These are phyloP conservation scores for Trichoderma oligosporum DNA, from an alignment of 2,329 filamentous ascomycete species.

Conservation along the genomic window DNA sequence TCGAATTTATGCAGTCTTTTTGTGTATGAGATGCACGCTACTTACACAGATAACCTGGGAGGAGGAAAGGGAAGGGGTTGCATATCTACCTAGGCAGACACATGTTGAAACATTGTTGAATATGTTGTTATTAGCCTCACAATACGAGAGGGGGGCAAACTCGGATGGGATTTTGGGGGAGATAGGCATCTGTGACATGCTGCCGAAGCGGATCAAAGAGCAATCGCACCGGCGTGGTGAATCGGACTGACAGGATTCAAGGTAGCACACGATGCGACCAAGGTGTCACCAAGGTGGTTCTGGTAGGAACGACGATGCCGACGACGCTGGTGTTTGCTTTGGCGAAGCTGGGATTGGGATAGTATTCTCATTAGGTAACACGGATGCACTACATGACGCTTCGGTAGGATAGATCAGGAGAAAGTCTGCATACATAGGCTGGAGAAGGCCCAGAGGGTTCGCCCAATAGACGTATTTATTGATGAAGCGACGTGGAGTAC, in stretches of 20 bases:
- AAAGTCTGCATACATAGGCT: conserved; percentile 2
- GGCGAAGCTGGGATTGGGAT: neutral
- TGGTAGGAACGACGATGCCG: neutral
- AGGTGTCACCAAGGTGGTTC: neutral
- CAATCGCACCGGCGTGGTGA: neutral
- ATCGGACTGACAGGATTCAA: neutral
- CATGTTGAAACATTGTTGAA: neutral
- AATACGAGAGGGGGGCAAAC: neutral
- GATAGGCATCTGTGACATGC: neutral
- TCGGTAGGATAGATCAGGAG: conserved; percentile 14
- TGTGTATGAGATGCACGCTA: neutral
- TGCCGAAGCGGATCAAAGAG: neutral
- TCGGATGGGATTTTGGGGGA: neutral
- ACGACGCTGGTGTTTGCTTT: conserved; percentile 2
- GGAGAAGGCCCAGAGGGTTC: neutral
- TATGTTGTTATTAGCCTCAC: conserved; percentile 2
- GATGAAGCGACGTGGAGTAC: conserved; percentile 15
- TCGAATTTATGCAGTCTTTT: conserved; percentile 6
- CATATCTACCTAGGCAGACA: neutral
- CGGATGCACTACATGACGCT: conserved; percentile 5
- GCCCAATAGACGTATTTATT: neutral
- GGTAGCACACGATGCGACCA: neutral
- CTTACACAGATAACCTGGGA: neutral
- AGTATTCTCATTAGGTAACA: conserved; percentile 18
- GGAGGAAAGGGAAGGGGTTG: neutral